phyloP scores from a whole-genome alignment of 768 basidiomycete genomes.

The Cubamyces lactineus region DNA sequence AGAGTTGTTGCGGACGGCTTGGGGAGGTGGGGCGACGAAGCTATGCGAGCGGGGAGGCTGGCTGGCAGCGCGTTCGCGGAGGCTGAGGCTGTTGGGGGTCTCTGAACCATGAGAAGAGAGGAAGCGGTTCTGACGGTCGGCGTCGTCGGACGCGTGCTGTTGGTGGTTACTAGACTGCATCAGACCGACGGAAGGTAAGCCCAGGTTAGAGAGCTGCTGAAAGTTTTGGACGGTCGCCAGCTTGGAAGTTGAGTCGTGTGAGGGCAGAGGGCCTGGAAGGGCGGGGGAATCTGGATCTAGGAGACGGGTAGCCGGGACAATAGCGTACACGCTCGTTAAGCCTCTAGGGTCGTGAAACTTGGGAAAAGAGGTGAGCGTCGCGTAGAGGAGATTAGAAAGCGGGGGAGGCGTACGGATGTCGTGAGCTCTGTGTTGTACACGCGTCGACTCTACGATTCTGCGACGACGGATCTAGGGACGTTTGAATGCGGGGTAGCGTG shows the following conservation, averaged over 20 bases:
- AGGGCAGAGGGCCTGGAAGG: conserved; percentile 9
- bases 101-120: conserved; percentile 47
- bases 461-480: conserved; percentile 19
- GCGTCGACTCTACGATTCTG: conserved; percentile 22
- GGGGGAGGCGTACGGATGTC: conserved; percentile 20
- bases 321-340: conserved; percentile 25
- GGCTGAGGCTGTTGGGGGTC: conserved; percentile 43
- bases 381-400: background rate
- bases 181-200: conserved; percentile 31
- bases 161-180: conserved; percentile 41
- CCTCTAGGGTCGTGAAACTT: conserved; percentile 31
- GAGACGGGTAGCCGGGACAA: conserved; percentile 24
- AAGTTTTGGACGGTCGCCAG: conserved; percentile 35
- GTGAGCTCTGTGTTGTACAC: conserved; percentile 26
- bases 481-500: conserved; percentile 14
- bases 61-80: conserved; percentile 68
- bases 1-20: conserved; percentile 53
- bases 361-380: background rate
- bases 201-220: conserved; percentile 30
- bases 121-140: conserved; percentile 66
- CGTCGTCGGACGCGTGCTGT: conserved; percentile 47
- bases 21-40: conserved; percentile 54
- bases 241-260: conserved; percentile 22
- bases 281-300: conserved; percentile 20
- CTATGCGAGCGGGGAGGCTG: conserved; percentile 65